phyloP scores from a whole-genome alignment of 441 rosid species.

The Syzygium malaccense region DNA sequence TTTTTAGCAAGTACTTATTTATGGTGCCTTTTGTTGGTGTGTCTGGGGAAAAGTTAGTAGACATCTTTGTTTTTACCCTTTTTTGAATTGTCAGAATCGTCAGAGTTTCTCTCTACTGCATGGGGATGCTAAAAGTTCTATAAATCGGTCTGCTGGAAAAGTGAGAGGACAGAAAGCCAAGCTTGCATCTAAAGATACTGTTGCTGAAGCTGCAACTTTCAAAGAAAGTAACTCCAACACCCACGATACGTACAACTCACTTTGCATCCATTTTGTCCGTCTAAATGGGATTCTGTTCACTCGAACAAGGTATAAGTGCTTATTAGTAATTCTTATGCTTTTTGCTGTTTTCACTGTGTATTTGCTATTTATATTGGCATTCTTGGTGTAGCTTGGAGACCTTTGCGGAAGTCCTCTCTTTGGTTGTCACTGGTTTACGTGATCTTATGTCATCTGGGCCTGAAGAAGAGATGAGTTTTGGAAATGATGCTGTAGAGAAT shows the following conservation, averaged over 20 bases:
- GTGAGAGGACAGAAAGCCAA: conserved; percentile 6
- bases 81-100: conserved; percentile 4
- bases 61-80: neutral
- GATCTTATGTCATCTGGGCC: conserved; percentile 4
- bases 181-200: neutral
- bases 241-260: neutral
- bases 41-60: neutral
- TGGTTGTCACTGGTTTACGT: neutral
- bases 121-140: conserved; percentile 1
- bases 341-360: neutral
- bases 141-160: neutral
- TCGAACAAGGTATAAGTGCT: conserved; percentile 2
- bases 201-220: neutral
- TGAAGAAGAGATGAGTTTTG: conserved; percentile 6
- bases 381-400: conserved; percentile 7
- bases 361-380: neutral
- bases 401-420: conserved; percentile 5
- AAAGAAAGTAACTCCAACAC: neutral
- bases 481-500: conserved; percentile 8
- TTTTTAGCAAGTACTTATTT: neutral
- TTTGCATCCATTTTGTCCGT: conserved; percentile 10
- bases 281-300: conserved; percentile 13
- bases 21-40: neutral
- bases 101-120: conserved; percentile 1
- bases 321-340: neutral